Conservation (phyloP, 2,329 filamentous ascomycete species). For the Pseudopyrenochaeta lycopersici region DNA sequence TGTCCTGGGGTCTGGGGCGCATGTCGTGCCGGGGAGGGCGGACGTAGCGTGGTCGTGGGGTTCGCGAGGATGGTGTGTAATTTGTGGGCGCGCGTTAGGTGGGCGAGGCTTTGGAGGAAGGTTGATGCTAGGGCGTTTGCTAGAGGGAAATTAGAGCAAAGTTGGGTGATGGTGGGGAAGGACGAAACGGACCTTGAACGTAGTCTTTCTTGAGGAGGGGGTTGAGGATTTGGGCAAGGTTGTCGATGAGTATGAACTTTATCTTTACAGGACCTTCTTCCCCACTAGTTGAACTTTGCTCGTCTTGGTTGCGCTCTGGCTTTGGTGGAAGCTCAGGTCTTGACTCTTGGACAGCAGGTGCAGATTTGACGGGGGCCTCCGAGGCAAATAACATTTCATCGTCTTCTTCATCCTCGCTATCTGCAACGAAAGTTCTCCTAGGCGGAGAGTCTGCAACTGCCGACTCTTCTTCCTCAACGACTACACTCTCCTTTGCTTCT, state of each 20-base stretch:
- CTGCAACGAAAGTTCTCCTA: slow-evolving; percentile 39
- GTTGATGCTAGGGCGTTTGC: slow-evolving; percentile 53
- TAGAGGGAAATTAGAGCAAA: slow-evolving; percentile 13
- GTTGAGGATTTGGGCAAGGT: slow-evolving; percentile 49
- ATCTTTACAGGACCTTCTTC: neutral
- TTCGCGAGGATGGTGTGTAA: slow-evolving; percentile 55
- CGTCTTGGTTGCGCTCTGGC: neutral
- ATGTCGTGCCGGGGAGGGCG: slow-evolving; percentile 6
- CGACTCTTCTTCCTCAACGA: neutral
- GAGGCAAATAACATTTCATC: slow-evolving; percentile 51
- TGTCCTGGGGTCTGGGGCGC: neutral
- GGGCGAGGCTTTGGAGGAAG: slow-evolving; percentile 52
- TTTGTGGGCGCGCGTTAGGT: slow-evolving; percentile 48
- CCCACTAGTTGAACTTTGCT: neutral
- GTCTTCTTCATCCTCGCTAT: slow-evolving; percentile 47
- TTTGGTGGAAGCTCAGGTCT: neutral
- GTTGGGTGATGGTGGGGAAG: slow-evolving; percentile 28
- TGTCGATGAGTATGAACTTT: slow-evolving; percentile 52
- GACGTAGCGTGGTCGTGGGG: slow-evolving; percentile 27
- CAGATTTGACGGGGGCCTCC: neutral
- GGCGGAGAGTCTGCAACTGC: neutral
- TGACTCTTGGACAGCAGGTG: neutral
- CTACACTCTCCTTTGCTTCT: slow-evolving; percentile 35
- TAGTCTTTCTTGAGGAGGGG: slow-evolving; percentile 50
- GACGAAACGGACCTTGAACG: slow-evolving; percentile 35